phyloP scores from a whole-genome alignment of 768 basidiomycete species.

The Lactarius evosmus region DNA sequence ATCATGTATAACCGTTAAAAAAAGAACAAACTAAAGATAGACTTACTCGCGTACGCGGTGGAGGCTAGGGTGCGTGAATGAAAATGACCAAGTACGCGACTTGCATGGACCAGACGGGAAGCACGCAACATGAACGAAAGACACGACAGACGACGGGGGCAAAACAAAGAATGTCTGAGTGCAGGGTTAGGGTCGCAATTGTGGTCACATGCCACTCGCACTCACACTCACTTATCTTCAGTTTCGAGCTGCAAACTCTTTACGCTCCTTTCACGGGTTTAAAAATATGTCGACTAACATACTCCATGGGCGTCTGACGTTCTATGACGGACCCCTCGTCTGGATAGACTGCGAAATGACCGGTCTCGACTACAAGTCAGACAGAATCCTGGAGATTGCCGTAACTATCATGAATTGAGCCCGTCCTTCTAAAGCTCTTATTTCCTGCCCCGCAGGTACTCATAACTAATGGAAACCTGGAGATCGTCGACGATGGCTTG shows the following conservation, averaged over 20 bases:
- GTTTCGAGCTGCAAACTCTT: not conserved
- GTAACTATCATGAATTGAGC: constrained; percentile 37
- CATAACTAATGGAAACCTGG: constrained; percentile 82
- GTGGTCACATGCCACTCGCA: constrained; percentile 3
- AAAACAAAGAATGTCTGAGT: not conserved
- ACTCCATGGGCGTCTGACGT: constrained; percentile 27
- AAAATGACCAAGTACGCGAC: not conserved
- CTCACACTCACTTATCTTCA: not conserved
- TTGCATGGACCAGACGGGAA: constrained; percentile 4
- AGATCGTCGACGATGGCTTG: constrained; percentile 77
- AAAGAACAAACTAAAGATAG: not conserved
- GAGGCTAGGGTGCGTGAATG: not conserved
- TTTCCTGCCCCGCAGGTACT: constrained; percentile 52
- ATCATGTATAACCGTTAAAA: not conserved
- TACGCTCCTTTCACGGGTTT: not conserved
- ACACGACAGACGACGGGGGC: not conserved
- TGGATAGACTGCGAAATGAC: constrained; percentile 93
- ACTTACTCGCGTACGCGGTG: not conserved
- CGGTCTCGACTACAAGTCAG: constrained; percentile 61
- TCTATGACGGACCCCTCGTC: constrained; percentile 63
- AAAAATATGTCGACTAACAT: constrained; percentile 12
- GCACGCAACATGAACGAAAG: constrained; percentile 18
- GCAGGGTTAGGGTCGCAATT: constrained; percentile 17
- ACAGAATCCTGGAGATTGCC: constrained; percentile 79
- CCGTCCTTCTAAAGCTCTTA: not conserved